phyloP scores from a whole-genome alignment of 352 stramenopile species.

The Phytophthora litchii region DNA sequence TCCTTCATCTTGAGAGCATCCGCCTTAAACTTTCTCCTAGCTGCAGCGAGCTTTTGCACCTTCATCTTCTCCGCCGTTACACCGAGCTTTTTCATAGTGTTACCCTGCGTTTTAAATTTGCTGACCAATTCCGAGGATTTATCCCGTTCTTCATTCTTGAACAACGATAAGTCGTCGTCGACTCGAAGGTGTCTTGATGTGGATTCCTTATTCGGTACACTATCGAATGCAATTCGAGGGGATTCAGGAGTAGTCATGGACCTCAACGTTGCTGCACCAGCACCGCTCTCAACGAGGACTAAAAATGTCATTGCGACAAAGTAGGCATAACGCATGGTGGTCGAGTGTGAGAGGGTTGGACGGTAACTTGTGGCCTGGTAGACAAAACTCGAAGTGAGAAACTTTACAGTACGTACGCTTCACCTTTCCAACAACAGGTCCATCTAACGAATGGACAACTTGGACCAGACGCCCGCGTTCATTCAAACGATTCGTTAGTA shows the following conservation, averaged over 20 bases:
- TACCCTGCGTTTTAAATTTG: neutral
- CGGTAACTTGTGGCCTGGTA: neutral
- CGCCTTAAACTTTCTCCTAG: neutral
- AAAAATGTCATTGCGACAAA: neutral
- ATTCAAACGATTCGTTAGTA: too few species aligned
- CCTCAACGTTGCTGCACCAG: neutral
- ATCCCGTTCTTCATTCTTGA: neutral
- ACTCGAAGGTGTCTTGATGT: neutral
- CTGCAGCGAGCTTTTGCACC: neutral
- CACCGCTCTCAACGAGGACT: neutral
- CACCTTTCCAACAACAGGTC: neutral
- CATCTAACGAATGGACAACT: neutral
- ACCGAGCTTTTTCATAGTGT: neutral
- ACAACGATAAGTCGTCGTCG: neutral
- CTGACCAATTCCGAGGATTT: neutral
- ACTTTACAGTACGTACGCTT: too few species aligned
- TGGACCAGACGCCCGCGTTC: neutral
- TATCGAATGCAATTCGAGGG: too few species aligned
- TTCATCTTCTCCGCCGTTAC: neutral
- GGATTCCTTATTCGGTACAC: neutral
- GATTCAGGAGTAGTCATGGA: too few species aligned
- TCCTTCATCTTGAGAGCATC: neutral
- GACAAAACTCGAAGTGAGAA: slow-evolving; percentile 1
- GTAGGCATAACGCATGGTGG: neutral
- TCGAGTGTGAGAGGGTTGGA: neutral